Evolutionary conservation across 139 green algal species (phyloP).

Genomic region (Coelastrella sp.): DNA sequence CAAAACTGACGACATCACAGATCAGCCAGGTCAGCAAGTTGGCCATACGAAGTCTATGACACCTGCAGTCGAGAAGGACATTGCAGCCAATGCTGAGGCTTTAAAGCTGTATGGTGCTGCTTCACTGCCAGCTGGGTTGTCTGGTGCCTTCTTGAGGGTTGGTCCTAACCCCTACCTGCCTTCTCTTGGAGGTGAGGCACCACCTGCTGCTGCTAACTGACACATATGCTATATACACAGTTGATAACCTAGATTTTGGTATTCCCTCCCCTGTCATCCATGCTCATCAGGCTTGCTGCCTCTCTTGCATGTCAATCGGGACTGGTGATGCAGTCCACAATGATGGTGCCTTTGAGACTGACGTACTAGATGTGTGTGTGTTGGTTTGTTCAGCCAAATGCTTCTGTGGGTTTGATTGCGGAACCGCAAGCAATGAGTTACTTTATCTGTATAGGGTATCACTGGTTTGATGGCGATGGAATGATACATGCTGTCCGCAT

Average conservation of each 20-base stretch:
- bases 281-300: background rate
- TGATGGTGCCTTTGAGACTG: background rate
- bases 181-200: slow-evolving; percentile 42
- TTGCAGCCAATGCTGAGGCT: too few species aligned
- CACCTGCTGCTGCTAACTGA: background rate
- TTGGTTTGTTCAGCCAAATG: too few species aligned
- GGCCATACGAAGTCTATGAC: too few species aligned
- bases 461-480: slow-evolving; percentile 85
- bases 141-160: slow-evolving; percentile 50
- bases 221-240: too few species aligned
- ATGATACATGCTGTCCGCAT: slow-evolving; percentile 85
- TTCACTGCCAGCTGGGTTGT: slow-evolving; percentile 40
- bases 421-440: background rate
- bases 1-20: background rate
- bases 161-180: slow-evolving; percentile 53
- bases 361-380: too few species aligned
- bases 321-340: too few species aligned
- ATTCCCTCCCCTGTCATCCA: too few species aligned
- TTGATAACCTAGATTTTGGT: too few species aligned
- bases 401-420: too few species aligned
- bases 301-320: background rate
- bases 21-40: background rate
- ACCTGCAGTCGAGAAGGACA: too few species aligned
- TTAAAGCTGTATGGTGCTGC: slow-evolving; percentile 34
- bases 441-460: background rate